Evolutionary conservation across 1,139 yeast genomes (phyloP), one percentile per base, ranked within the genome.

Genomic region (Geotrichum fermentans): DNA sequence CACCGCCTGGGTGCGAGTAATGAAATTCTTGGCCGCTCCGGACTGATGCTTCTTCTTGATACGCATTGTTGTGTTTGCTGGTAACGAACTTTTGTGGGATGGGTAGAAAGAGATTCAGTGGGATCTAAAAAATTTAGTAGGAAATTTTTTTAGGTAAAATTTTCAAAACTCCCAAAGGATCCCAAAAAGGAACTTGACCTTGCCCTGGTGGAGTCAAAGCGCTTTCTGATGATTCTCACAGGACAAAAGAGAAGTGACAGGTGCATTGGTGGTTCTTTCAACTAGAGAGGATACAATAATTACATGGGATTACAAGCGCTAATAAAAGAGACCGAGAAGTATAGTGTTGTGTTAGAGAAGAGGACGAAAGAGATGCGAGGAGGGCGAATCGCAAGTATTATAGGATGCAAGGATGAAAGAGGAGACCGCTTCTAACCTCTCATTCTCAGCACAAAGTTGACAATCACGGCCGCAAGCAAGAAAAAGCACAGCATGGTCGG

Each of bases 401-500:
- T 24, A 24, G 28, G 10, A 6, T 24, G 6, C 6, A 10, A 24
- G 28, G 28, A 24, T 6, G 10, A 10, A 24, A 10, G 28, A 24
- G 10, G 10, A 24, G 28, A 10, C 28, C 28, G 28, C 6, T 24
- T 24, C 40, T 52, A 57, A 34, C 52, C 56, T 28, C 82, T 78
- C 59, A 88, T 81, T 73, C 97, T 83, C 65, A 92, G 74, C 34
- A 89, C 73, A 65, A 92, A 92, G 74, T 92, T 92, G 57, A 90
- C 88, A 44, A 90, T 83, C 45, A 92, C 97, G 0, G 98, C 97
- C 47, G 89, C 80, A 58, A 92, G 74, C 65, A 92, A 76, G 73
- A 92, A 92, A 73, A 90, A 76, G 71, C 98, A 92, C 61, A 92
- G 78, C 88, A 92, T 83, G 16, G 98, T 92, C 45, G 98, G 98